Percentiles rank a stretch among this genome's conserved stretches.
phyloP scores from a whole-genome alignment of 441 rosid genomes.

The Brassica balearica region DNA sequence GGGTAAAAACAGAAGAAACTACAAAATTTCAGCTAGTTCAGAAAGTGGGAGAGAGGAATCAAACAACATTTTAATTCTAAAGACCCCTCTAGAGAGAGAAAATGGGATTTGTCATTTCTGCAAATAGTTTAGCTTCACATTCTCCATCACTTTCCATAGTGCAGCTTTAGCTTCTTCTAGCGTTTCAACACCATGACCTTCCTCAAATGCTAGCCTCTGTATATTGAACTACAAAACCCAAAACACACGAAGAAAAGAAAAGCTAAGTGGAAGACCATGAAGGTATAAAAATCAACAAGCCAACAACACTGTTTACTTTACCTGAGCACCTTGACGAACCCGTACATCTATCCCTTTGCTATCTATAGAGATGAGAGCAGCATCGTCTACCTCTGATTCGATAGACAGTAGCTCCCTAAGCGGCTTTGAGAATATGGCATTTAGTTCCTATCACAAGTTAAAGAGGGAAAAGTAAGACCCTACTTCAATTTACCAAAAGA shows the following conservation, averaged over 20 bases:
- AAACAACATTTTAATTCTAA: conserved; percentile 1
- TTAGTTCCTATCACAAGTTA: conserved; percentile 66
- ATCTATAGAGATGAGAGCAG: conserved; percentile 92
- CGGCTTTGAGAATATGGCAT: conserved; percentile 80
- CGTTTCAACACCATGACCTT: conserved; percentile 77
- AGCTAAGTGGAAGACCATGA: background rate
- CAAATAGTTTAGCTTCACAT: conserved; percentile 60
- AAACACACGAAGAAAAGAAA: background rate
- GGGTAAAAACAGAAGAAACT: conserved; percentile 12
- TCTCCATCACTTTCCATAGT: conserved; percentile 70
- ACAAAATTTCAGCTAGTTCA: conserved; percentile 30
- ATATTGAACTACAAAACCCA: conserved; percentile 54
- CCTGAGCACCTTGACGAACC: conserved; percentile 97
- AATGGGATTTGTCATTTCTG: conserved; percentile 51
- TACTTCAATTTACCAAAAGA: background rate
- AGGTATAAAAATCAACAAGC: background rate
- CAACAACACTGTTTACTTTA: conserved; percentile 25
- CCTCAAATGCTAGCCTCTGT: conserved; percentile 90
- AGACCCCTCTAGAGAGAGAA: conserved; percentile 17
- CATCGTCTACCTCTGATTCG: conserved; percentile 86
- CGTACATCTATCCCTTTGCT: conserved; percentile 93
- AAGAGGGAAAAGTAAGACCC: background rate
- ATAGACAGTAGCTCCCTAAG: conserved; percentile 69
- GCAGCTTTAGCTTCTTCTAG: conserved; percentile 91
- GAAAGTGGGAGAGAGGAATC: conserved; percentile 8